Conservation (phyloP, 352 stramenopile genomes). For the Phytophthora agathidicida region DNA sequence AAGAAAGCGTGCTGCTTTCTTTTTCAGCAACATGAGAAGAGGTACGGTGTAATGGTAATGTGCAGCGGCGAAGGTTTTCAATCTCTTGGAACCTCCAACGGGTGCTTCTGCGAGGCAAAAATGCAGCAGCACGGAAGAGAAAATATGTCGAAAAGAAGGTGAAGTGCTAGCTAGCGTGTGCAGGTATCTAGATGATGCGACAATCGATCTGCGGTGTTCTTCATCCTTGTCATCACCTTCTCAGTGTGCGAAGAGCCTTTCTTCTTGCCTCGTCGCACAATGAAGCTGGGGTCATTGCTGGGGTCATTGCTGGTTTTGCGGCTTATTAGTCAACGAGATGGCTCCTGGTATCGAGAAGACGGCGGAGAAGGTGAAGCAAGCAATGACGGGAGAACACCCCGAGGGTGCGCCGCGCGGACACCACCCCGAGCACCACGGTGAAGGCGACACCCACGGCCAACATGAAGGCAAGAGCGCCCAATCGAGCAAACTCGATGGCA, state of each 20-base stretch:
- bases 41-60: slow-evolving; percentile 29
- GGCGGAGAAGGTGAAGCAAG: slow-evolving; percentile 22
- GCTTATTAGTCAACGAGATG: slow-evolving; percentile 17
- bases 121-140: not conserved
- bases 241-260: not conserved
- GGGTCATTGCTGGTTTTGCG: slow-evolving; percentile 10
- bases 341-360: slow-evolving; percentile 16
- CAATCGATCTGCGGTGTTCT: no score
- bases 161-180: not conserved
- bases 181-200: no score
- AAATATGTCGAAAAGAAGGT: not conserved
- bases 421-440: not conserved
- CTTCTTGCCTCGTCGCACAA: not conserved
- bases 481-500: slow-evolving; percentile 35
- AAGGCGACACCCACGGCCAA: slow-evolving; percentile 7
- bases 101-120: not conserved
- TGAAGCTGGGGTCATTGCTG: not conserved
- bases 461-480: slow-evolving; percentile 30
- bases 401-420: slow-evolving; percentile 5
- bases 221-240: slow-evolving; percentile 2
- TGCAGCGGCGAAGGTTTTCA: slow-evolving; percentile 14
- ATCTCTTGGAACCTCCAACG: slow-evolving; percentile 6
- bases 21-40: slow-evolving; percentile 9
- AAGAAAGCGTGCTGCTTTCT: not conserved
- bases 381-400: slow-evolving; percentile 10